Conservation (phyloP, 2,329 filamentous ascomycete species). For the Monosporascus sp. region DNA sequence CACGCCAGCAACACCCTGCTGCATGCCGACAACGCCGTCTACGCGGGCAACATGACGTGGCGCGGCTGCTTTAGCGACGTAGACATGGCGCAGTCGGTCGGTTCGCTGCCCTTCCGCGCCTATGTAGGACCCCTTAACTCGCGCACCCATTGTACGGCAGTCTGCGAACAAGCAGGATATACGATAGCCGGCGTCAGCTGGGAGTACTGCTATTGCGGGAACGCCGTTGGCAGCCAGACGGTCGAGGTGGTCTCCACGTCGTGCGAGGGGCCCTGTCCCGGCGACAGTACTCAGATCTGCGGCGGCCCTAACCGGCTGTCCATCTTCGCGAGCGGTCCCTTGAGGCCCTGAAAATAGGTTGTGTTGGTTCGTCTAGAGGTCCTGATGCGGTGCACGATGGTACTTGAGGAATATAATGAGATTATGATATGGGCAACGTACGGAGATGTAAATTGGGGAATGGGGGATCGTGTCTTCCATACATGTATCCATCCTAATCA, state of each 20-base stretch:
- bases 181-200: constrained; percentile 4
- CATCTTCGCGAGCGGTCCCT: constrained; percentile 1
- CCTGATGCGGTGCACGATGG: too few species aligned
- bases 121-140: constrained; percentile 4
- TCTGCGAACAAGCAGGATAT: not conserved
- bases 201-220: constrained; percentile 5
- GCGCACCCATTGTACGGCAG: not conserved
- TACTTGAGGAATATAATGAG: too few species aligned
- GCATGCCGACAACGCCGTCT: not conserved
- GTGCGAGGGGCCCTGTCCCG: constrained; percentile 2
- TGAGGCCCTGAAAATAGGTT: not conserved
- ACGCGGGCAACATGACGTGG: constrained; percentile 2
- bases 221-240: constrained; percentile 3
- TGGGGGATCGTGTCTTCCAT: too few species aligned
- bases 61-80: constrained; percentile 3
- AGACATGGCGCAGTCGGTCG: constrained; percentile 3
- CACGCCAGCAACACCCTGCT: not conserved
- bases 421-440: too few species aligned
- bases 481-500: too few species aligned
- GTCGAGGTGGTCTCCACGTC: constrained; percentile 3
- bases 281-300: not conserved
- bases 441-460: too few species aligned
- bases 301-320: constrained; percentile 3
- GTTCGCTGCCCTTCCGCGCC: constrained; percentile 1
- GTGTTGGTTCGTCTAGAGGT: too few species aligned